These are phyloP conservation scores for Podospora fimiseda DNA, from an alignment of 495 filamentous ascomycete genomes.

Conservation along the genomic window DNA sequence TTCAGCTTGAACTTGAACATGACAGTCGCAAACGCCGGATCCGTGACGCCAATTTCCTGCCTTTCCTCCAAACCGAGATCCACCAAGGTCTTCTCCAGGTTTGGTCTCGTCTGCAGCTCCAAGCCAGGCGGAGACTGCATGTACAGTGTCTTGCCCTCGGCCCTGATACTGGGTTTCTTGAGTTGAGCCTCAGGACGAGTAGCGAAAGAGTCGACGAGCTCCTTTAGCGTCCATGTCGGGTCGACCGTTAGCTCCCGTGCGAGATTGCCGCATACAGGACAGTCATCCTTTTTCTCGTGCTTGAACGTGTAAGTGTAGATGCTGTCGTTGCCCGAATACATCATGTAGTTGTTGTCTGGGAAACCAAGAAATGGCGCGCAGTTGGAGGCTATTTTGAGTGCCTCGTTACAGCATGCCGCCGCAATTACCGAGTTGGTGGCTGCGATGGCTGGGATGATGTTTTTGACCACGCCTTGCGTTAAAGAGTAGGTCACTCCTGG, in stretches of 20 bases:
- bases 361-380: conserved; percentile 66
- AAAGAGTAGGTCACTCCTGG: conserved; percentile 90
- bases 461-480: conserved; percentile 97
- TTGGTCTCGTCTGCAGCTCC: conserved; percentile 72
- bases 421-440: conserved; percentile 97
- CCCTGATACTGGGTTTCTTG: conserved; percentile 84
- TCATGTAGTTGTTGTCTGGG: conserved; percentile 78
- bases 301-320: conserved; percentile 97
- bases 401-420: conserved; percentile 91
- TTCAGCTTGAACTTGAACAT: conserved; percentile 63
- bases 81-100: conserved; percentile 64
- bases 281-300: conserved; percentile 85
- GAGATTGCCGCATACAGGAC: conserved; percentile 84
- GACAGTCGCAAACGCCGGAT: conserved; percentile 67
- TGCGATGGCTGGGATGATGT: conserved; percentile 98
- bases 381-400: conserved; percentile 83
- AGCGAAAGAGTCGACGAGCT: conserved; percentile 80
- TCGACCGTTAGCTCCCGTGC: conserved; percentile 68
- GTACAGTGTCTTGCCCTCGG: conserved; percentile 77
- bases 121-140: conserved; percentile 76
- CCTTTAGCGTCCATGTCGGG: conserved; percentile 64
- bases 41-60: conserved; percentile 65
- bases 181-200: conserved; percentile 77
- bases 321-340: conserved; percentile 93
- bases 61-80: conserved; percentile 46